phyloP scores from a whole-genome alignment of 495 filamentous ascomycete species.

The Penicillium paxilli region DNA sequence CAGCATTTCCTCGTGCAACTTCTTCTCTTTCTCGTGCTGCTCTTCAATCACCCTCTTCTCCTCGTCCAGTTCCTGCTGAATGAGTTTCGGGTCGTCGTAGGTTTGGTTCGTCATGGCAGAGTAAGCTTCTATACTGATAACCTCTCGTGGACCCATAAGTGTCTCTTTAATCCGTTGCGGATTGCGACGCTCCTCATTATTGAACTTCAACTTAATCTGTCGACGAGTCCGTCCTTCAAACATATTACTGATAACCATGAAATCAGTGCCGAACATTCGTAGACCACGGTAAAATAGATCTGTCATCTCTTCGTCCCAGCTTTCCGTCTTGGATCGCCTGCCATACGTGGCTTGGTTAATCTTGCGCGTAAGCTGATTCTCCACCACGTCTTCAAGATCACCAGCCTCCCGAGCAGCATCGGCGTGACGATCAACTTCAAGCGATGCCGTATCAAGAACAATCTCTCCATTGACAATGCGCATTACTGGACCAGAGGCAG shows the following conservation, averaged over 20 bases:
- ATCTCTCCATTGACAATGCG: slow-evolving; percentile 83
- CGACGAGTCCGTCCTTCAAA: slow-evolving; percentile 74
- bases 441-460: slow-evolving; percentile 71
- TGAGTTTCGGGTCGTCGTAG: slow-evolving; percentile 53
- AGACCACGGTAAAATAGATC: slow-evolving; percentile 84
- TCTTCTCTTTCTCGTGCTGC: slow-evolving; percentile 61
- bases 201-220: slow-evolving; percentile 90
- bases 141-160: slow-evolving; percentile 58
- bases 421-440: slow-evolving; percentile 79
- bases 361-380: slow-evolving; percentile 78
- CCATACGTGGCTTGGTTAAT: slow-evolving; percentile 74
- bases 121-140: slow-evolving; percentile 67
- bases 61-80: slow-evolving; percentile 66
- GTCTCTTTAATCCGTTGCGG: slow-evolving; percentile 67
- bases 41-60: slow-evolving; percentile 66
- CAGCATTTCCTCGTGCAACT: slow-evolving; percentile 53
- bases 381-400: slow-evolving; percentile 62
- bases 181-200: slow-evolving; percentile 82
- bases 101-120: slow-evolving; percentile 59
- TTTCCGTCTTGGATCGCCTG: slow-evolving; percentile 66
- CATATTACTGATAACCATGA: slow-evolving; percentile 80
- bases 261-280: slow-evolving; percentile 89
- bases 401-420: slow-evolving; percentile 58
- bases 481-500: slow-evolving; percentile 54
- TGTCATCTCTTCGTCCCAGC: slow-evolving; percentile 76